Evolutionary conservation across 139 green algal genomes (phyloP).

Genomic region (Volvox africanus): DNA sequence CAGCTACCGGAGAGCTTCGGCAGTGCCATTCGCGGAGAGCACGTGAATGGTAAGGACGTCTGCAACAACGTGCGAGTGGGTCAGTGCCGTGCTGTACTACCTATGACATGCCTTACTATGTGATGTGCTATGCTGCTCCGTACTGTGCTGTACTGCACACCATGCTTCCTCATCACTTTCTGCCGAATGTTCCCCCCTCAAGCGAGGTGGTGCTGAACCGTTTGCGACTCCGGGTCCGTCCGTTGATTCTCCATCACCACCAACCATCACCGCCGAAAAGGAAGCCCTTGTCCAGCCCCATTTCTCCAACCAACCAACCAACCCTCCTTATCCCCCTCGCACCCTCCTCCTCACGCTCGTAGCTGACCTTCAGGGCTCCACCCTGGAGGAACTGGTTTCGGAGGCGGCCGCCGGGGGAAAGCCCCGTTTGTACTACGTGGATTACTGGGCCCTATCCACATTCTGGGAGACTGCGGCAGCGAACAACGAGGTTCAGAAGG

Average conservation of each 20-base stretch:
- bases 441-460: slow-evolving; percentile 50
- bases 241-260: neutral
- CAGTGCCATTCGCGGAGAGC: slow-evolving; percentile 47
- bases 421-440: slow-evolving; percentile 54
- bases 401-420: slow-evolving; percentile 47
- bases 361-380: slow-evolving; percentile 55
- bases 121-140: too few relatives aligned
- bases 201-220: neutral
- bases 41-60: slow-evolving; percentile 45
- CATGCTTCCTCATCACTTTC: neutral
- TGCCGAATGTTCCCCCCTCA: neutral
- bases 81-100: neutral
- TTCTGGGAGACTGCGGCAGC: slow-evolving; percentile 29
- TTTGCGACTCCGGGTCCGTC: too few relatives aligned
- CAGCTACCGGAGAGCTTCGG: slow-evolving; percentile 35
- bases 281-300: too few relatives aligned
- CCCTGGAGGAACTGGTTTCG: slow-evolving; percentile 50
- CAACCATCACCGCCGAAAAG: neutral
- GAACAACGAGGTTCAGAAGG: neutral
- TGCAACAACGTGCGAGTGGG: neutral
- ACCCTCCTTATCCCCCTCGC: slow-evolving; percentile 13
- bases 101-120: too few relatives aligned
- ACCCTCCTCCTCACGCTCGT: neutral
- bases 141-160: neutral
- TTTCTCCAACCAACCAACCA: neutral